Percentiles rank a stretch among this genome's conserved stretches.
These are phyloP conservation scores for Pseudopithomyces maydicus DNA, from an alignment of 2,329 filamentous ascomycete species.

Conservation along the genomic window DNA sequence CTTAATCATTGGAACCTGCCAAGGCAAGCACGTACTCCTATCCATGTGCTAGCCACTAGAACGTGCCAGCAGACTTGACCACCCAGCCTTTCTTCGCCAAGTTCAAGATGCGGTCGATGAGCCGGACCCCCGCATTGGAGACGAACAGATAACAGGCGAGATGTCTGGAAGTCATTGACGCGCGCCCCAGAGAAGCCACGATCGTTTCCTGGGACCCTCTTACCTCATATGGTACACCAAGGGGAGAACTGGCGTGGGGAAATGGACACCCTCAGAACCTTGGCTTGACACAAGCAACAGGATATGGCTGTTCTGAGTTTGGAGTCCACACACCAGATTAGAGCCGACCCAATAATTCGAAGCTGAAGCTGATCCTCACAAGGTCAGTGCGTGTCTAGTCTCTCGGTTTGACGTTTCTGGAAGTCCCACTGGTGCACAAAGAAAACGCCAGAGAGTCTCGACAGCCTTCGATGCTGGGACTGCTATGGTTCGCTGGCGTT, in stretches of 20 bases:
- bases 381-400: neutral
- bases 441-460: neutral
- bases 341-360: neutral
- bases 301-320: neutral
- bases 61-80: neutral
- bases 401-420: neutral
- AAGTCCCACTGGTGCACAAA: neutral
- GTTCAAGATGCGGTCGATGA: neutral
- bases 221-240: neutral
- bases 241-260: neutral
- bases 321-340: neutral
- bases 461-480: neutral
- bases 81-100: neutral
- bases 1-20: neutral
- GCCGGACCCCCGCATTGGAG: constrained; percentile 1
- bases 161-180: neutral
- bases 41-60: neutral
- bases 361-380: neutral
- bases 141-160: neutral
- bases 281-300: neutral
- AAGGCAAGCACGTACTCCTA: neutral
- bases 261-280: neutral
- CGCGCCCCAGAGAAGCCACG: neutral
- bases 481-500: neutral
- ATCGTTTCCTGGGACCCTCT: neutral